Evolutionary conservation across 2,329 filamentous ascomycete genomes (phyloP), one percentile per base, ranked within the genome.

Genomic region (Hymenoscyphus fructigenus): DNA sequence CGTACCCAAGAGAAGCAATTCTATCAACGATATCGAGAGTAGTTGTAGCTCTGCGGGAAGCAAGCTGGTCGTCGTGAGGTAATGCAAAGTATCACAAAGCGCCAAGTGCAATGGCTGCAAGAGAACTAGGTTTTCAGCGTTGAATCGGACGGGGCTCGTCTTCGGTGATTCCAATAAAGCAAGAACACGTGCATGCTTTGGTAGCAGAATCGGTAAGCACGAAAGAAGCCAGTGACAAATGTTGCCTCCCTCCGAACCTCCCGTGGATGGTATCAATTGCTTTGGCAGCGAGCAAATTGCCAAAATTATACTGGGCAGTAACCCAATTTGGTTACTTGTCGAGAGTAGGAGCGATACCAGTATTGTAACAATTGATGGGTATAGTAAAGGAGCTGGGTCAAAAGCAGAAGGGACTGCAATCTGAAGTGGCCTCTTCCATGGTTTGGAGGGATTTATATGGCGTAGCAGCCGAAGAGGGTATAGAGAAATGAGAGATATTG

Each of bases 351-450:
- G 80, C 1, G 93, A 88, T 32, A 95, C 89, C 57, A 93, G 82
- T 17, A 93, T 78, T 0, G 93, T 92, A 34, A 97, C 82, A 2
- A 88, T 78, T 5, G 90, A 84, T 20, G 94, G 94, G 75, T 97
- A 98, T 64, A 97, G 78, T n/a, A 97, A 82, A 12, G 93, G 92
- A 6, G 94, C 94, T 2, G 93, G 93, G 74, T 98, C 94, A 77
- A 97, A 96, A n/a, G 85, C 83, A 3, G 87, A 80, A 0, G 93
- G 92, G 44, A 97, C 80, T 34, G 75, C 75, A 41, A 88, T 72
- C 23, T 67, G 65, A 12, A 72, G 64, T 29, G 70, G 68, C 17
- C 55, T 62, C 61, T 71, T 69, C 64, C 68, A 74, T 38, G 68
- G 68, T 20, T 59, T 63, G 29, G 66, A 60, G 26, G 70, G 68